These are phyloP conservation scores for Cutaneotrichosporon sp. DNA, from an alignment of 1,284 basidiomycete species.

Conservation along the genomic window DNA sequence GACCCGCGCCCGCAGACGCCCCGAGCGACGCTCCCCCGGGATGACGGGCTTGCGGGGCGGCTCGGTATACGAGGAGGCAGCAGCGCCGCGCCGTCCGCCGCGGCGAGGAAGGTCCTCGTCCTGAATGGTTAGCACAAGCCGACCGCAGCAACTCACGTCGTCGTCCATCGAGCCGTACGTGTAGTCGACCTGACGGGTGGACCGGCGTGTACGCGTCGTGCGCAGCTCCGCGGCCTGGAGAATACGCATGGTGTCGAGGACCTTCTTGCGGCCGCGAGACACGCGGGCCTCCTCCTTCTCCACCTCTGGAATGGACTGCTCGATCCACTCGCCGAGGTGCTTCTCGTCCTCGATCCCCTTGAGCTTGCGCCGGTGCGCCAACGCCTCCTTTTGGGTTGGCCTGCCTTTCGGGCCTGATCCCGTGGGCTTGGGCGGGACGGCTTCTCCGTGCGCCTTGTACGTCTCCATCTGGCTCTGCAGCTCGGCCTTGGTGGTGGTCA, in stretches of 20 bases:
- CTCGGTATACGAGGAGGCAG: conserved; percentile 5
- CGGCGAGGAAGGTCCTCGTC: conserved; percentile 20
- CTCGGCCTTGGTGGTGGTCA: conserved; percentile 35
- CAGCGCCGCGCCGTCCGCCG: conserved; percentile 11
- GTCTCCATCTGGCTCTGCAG: conserved; percentile 30
- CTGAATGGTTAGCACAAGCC: conserved; percentile 7
- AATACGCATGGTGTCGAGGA: conserved; percentile 8
- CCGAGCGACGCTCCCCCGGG: conserved; percentile 44
- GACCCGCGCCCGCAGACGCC: conserved; percentile 22
- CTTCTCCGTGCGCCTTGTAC: conserved; percentile 27
- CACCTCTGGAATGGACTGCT: conserved; percentile 33
- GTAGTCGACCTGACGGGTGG: conserved; percentile 45
- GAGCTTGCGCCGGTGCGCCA: conserved; percentile 25
- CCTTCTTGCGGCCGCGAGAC: conserved; percentile 14
- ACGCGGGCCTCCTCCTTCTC: conserved; percentile 45
- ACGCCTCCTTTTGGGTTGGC: conserved; percentile 19
- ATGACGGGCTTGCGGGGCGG: conserved; percentile 30
- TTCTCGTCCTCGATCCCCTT: conserved; percentile 42
- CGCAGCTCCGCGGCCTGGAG: conserved; percentile 40
- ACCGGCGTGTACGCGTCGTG: conserved; percentile 42
- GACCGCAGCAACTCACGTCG: conserved; percentile 2
- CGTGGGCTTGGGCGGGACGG: conserved; percentile 13
- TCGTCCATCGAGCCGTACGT: conserved; percentile 36
- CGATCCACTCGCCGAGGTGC: conserved; percentile 33
- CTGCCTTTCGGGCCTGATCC: conserved; percentile 32